Conservation (phyloP, 208 protist genomes). For the Histomonas meleagridis region DNA sequence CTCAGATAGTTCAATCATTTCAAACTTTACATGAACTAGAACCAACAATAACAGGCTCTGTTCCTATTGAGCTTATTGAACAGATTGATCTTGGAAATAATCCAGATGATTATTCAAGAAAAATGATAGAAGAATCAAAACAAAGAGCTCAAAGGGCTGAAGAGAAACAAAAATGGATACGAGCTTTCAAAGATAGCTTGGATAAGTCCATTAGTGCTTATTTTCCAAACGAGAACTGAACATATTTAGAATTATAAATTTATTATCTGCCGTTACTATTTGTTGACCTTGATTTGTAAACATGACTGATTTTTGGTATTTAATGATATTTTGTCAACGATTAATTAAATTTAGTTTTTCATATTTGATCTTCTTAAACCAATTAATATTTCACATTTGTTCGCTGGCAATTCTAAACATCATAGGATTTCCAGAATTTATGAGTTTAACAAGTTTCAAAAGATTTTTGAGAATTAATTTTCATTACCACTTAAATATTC, state of each 20-base stretch:
- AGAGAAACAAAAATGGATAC: constrained; percentile 34
- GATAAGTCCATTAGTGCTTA: not conserved
- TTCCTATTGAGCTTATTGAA: not conserved
- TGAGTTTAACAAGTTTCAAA: no score
- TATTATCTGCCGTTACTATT: no score
- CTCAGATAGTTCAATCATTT: not conserved
- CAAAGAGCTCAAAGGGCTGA: constrained; percentile 8
- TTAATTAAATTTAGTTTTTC: no score
- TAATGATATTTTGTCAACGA: no score
- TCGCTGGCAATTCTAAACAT: no score
- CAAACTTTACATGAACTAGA: not conserved
- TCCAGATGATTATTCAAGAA: constrained; percentile 27
- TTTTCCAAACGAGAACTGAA: not conserved
- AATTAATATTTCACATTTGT: no score
- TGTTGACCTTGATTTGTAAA: no score
- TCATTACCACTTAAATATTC: no score
- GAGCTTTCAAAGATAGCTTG: not conserved
- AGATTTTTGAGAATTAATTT: no score
- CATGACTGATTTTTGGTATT: no score
- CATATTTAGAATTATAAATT: not conserved
- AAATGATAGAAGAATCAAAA: not conserved
- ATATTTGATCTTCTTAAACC: no score
- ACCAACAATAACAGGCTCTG: not conserved
- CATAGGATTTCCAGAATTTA: no score
- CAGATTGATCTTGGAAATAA: constrained; percentile 30